Conservation (phyloP, 371 early-diverging fungal species). For the Gilbertella persicaria region DNA sequence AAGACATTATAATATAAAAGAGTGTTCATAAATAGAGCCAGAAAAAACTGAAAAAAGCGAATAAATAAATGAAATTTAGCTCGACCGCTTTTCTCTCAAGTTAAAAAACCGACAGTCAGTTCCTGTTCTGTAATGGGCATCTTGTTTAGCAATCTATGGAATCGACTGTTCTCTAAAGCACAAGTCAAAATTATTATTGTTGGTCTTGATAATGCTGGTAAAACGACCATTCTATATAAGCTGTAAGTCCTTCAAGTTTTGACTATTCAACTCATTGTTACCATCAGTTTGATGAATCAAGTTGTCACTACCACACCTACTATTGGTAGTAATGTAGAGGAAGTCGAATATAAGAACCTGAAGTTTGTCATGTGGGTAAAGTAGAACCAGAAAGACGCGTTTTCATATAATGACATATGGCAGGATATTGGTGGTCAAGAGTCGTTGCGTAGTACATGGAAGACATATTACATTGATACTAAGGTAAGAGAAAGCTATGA, state of each 20-base stretch:
- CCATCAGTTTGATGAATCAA: constrained; percentile 63
- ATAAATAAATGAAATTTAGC: no score
- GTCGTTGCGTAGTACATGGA: constrained; percentile 70
- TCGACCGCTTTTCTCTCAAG: background rate
- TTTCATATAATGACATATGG: background rate
- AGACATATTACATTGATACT: constrained; percentile 73
- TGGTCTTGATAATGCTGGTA: constrained; percentile 94
- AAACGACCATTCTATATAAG: constrained; percentile 82
- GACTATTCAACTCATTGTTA: background rate
- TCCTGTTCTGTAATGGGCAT: constrained; percentile 31
- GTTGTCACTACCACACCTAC: constrained; percentile 75
- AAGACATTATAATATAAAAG: no score
- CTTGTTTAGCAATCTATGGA: constrained; percentile 48
- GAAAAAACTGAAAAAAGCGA: no score
- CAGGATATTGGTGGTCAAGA: constrained; percentile 81
- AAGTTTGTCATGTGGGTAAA: constrained; percentile 75
- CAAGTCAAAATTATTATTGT: constrained; percentile 91
- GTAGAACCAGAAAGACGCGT: no score
- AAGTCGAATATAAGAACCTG: constrained; percentile 71
- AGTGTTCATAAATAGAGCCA: no score
- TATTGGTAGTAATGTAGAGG: constrained; percentile 76
- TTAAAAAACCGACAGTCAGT: background rate
- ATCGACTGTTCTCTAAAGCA: constrained; percentile 55
- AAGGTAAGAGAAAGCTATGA: constrained; percentile 32
- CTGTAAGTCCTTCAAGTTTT: constrained; percentile 30